These are phyloP conservation scores for Cryomyces minteri DNA, from an alignment of 495 filamentous ascomycete species.

Conservation along the genomic window DNA sequence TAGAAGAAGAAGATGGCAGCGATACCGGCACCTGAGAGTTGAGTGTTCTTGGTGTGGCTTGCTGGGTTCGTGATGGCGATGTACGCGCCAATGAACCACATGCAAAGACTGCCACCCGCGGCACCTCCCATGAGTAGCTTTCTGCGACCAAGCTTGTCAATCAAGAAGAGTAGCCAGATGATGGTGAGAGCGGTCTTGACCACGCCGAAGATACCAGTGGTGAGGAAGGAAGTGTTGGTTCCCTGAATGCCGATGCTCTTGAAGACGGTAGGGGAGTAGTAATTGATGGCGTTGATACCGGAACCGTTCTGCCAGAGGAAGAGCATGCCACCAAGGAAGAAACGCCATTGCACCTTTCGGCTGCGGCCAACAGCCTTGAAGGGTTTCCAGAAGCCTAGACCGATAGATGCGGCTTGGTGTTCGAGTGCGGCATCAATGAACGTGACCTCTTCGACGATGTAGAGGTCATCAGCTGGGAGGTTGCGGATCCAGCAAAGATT, in stretches of 20 bases:
- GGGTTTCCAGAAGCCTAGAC: conserved; percentile 48
- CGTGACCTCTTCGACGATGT: conserved; percentile 46
- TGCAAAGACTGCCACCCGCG: conserved; percentile 32
- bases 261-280: conserved; percentile 43
- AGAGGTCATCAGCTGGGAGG: conserved; percentile 36
- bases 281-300: conserved; percentile 53
- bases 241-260: conserved; percentile 35
- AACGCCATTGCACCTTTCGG: conserved; percentile 35
- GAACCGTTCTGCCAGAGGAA: conserved; percentile 50
- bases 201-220: conserved; percentile 32
- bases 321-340: conserved; percentile 47
- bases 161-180: conserved; percentile 35
- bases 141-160: conserved; percentile 39
- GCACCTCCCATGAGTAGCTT: conserved; percentile 36
- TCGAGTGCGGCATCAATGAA: conserved; percentile 42
- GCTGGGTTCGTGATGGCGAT: conserved; percentile 30
- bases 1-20: conserved; percentile 67
- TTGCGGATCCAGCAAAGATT: conserved; percentile 48
- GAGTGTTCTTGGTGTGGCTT: conserved; percentile 13
- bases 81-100: conserved; percentile 36
- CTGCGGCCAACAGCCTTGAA: conserved; percentile 34
- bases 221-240: conserved; percentile 28
- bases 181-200: conserved; percentile 41
- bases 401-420: conserved; percentile 32
- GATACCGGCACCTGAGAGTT: conserved; percentile 37